phyloP scores from a whole-genome alignment of 495 filamentous ascomycete genomes.

The Aspergillus avenaceus region DNA sequence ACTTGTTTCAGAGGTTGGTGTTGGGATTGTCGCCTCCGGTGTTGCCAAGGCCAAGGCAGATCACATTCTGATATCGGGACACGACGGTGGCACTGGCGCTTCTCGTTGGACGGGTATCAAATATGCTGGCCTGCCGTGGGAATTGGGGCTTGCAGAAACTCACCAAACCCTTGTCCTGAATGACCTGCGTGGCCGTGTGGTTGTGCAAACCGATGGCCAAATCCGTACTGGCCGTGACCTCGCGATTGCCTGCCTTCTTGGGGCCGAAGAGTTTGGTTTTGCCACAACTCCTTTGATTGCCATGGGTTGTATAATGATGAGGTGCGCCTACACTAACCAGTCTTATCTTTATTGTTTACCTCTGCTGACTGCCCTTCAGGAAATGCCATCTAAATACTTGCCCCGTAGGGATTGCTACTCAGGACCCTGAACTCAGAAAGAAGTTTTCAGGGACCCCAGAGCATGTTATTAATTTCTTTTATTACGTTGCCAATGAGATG shows the following conservation, averaged over 20 bases:
- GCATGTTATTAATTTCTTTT: conserved; percentile 99
- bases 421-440: conserved; percentile 90
- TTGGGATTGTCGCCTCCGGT: conserved; percentile 97
- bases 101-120: conserved; percentile 99
- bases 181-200: conserved; percentile 91
- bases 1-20: conserved; percentile 96
- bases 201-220: conserved; percentile 98
- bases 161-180: conserved; percentile 99
- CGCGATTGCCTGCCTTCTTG: conserved; percentile 92
- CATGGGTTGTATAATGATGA: conserved; percentile 97
- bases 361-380: conserved; percentile 16
- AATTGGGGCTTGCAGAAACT: conserved; percentile 95
- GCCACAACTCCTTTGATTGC: conserved; percentile 97
- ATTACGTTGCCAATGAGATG: conserved; percentile 96
- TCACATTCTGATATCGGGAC: conserved; percentile 95
- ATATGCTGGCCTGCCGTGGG: conserved; percentile 97
- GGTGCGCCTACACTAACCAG: not conserved
- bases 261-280: conserved; percentile 97
- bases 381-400: conserved; percentile 72
- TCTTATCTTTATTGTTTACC: not conserved
- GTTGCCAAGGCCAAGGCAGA: conserved; percentile 98
- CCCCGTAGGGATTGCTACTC: conserved; percentile 94
- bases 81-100: conserved; percentile 97
- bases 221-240: conserved; percentile 92
- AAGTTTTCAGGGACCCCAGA: conserved; percentile 95